phyloP scores from a whole-genome alignment of 2,329 filamentous ascomycete species.

The Ophiosphaerella herpotricha region DNA sequence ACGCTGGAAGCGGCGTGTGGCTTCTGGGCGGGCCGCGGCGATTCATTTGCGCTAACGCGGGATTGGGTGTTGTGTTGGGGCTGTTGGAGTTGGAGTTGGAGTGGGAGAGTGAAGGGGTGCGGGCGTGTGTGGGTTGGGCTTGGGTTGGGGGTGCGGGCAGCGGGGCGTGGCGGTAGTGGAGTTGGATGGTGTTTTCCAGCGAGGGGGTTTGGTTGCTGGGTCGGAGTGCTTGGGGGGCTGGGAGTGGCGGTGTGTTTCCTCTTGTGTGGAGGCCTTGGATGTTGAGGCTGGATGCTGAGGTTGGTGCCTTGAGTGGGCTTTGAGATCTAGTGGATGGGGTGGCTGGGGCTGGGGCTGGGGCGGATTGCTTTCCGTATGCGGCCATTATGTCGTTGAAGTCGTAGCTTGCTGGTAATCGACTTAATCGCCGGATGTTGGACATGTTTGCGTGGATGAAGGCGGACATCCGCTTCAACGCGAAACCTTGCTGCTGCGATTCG shows the following conservation, averaged over 20 bases:
- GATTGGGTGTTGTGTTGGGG: constrained; percentile 6
- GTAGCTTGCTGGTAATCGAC: constrained; percentile 17
- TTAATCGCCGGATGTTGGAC: constrained; percentile 22
- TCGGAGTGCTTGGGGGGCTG: constrained; percentile 12
- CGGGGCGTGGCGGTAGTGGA: constrained; percentile 5
- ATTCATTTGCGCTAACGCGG: constrained; percentile 15
- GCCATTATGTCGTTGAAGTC: constrained; percentile 24
- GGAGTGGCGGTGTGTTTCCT: constrained; percentile 6
- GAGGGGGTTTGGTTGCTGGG: constrained; percentile 4
- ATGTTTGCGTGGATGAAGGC: constrained; percentile 23
- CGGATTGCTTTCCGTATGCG: constrained; percentile 18
- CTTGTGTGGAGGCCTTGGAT: constrained; percentile 6
- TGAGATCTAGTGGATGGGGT: neutral
- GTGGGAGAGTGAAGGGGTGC: neutral
- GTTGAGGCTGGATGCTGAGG: constrained; percentile 1
- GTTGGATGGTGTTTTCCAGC: constrained; percentile 1
- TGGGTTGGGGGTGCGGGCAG: neutral
- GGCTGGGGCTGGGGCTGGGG: neutral
- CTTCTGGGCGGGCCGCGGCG: constrained; percentile 13
- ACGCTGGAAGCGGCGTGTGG: constrained; percentile 18
- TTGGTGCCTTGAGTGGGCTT: constrained; percentile 1
- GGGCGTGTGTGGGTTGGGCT: neutral
- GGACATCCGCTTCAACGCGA: constrained; percentile 19
- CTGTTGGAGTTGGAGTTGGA: neutral
- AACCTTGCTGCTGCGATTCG: constrained; percentile 17